Evolutionary conservation across 306 rosid genomes (phyloP).

Genomic region (Trifolium pratense): DNA sequence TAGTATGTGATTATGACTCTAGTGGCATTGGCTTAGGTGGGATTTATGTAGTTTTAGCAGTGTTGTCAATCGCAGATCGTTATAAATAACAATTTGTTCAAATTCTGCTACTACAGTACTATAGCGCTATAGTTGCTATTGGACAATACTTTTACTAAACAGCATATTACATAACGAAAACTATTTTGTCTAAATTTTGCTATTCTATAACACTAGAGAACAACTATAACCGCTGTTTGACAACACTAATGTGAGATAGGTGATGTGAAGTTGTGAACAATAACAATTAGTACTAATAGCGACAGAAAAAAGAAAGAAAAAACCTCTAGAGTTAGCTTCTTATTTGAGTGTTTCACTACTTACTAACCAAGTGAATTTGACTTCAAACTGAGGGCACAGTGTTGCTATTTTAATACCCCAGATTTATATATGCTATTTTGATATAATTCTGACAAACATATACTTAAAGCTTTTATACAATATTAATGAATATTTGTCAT

Average conservation of each 20-base stretch:
- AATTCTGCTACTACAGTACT: background rate
- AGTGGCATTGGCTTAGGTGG: conserved; percentile 10
- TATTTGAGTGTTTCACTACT: conserved; percentile 16
- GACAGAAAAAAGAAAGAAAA: background rate
- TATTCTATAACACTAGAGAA: background rate
- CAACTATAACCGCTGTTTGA: background rate
- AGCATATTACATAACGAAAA: background rate
- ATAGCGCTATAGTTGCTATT: background rate
- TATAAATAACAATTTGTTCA: background rate
- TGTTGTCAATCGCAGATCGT: background rate
- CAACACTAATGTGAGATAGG: background rate
- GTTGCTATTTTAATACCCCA: conserved; percentile 27
- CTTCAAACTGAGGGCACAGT: conserved; percentile 6
- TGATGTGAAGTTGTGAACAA: conserved; percentile 2
- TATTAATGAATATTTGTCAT: conserved; percentile 27
- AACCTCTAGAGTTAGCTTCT: conserved; percentile 11
- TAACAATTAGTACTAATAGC: background rate
- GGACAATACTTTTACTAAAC: background rate
- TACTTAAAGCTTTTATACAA: conserved; percentile 20
- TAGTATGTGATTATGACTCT: conserved; percentile 15
- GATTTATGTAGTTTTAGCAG: conserved; percentile 6
- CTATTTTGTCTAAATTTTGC: background rate
- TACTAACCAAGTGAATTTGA: conserved; percentile 19
- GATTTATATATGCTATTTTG: conserved; percentile 31
- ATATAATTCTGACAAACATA: conserved; percentile 29